phyloP scores from a whole-genome alignment of 495 filamentous ascomycete species.

The Penicillium longicatenatum region DNA sequence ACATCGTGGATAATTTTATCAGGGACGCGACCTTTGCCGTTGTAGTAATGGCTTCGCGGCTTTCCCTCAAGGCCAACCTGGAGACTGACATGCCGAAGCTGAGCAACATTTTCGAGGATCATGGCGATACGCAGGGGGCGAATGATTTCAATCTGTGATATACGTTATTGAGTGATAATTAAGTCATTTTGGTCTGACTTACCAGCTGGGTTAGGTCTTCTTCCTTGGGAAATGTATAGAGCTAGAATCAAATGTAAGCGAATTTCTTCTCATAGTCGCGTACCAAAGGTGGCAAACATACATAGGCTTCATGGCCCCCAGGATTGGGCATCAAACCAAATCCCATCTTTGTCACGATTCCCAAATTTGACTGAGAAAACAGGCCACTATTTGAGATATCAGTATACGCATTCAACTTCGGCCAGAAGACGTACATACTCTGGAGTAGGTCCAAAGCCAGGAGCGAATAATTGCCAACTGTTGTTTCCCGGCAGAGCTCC shows the following conservation, averaged over 20 bases:
- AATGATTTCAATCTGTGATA: constrained; percentile 46
- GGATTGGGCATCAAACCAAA: constrained; percentile 57
- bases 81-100: constrained; percentile 50
- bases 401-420: neutral
- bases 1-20: constrained; percentile 37
- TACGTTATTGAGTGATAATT: neutral
- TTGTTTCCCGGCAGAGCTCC: constrained; percentile 28
- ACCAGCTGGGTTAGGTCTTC: constrained; percentile 50
- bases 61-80: constrained; percentile 40
- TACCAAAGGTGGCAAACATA: neutral
- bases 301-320: constrained; percentile 23
- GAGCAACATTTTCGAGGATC: constrained; percentile 55
- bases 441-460: constrained; percentile 12
- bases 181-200: neutral
- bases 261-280: constrained; percentile 14
- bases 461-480: constrained; percentile 15
- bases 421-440: constrained; percentile 5
- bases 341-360: constrained; percentile 63
- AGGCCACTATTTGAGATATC: constrained; percentile 20
- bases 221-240: constrained; percentile 54
- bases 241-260: constrained; percentile 12
- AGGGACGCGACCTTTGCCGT: constrained; percentile 8
- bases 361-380: constrained; percentile 59
- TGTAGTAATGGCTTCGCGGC: constrained; percentile 30
- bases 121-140: constrained; percentile 51